Base-by-base conservation (phyloP, 2,329 filamentous ascomycete species). In the Aspergillus sclerotialis region DNA sequence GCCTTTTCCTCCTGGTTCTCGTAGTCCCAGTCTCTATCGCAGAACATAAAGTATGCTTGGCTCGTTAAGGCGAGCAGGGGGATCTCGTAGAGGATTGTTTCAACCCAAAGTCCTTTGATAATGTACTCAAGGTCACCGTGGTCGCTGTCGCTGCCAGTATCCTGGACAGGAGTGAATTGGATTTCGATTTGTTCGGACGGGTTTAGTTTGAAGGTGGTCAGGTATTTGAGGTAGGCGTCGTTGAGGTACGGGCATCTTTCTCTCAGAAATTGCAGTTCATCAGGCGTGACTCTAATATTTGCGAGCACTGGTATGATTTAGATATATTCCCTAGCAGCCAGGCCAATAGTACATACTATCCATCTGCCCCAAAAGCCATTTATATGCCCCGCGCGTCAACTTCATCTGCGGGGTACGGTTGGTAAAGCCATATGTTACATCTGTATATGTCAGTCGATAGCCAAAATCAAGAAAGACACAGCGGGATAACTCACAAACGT, bases 1-100 rank as follows among this genome's bases (percentile, higher is more conserved):
- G 92, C 89, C 48, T 82, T 82, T 32, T 94, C 82, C 52, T 94
- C 79, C 60, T 98, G 92, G 3, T 82, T 82, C 5, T 84, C 76
- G 52, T 96, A 84, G 49, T 76, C 81, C 92, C 92, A 98, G 58
- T 95, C 89, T 33, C 67, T 85, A 56, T 98, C 88, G 69, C 88
- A 86, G 64, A 94, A 96, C 55, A 85, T 88, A 73, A 98, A 98
- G 67, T 95, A 98, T 32, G 92, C 87, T 61, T 98, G 90, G 30
- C 88, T 95, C 1, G 90, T 86, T 44, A 98, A 64, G 3, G 93
- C 88, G 13, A 98, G 73, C 14, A 98, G 73, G 0, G 92, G 92
- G 38, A 98, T 95, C 65, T 98, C 92, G 65, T 98, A 98, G 15
- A 98, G 76, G 38, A 98, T 98, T 0, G 92, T 96, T 48, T 95